A percentile compares a stretch with the other conserved stretches of the same genome.
phyloP scores from a whole-genome alignment of 2,329 filamentous ascomycete species.

The Calonectria henricotiae region DNA sequence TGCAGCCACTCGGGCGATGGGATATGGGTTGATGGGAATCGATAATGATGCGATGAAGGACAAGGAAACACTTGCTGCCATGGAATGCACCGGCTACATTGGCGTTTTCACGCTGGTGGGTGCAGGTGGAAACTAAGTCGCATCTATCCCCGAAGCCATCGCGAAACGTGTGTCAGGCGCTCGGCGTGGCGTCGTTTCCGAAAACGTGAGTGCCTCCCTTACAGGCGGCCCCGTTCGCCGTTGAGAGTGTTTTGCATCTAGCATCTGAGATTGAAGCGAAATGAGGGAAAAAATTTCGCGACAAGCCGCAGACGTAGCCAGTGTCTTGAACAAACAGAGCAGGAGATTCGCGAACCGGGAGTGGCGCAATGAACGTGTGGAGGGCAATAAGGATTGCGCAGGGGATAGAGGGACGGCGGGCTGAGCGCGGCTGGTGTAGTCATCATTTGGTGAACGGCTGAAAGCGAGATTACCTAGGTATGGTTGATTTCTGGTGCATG shows the following conservation, averaged over 20 bases:
- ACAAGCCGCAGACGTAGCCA: constrained; percentile 29
- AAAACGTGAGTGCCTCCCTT: constrained; percentile 18
- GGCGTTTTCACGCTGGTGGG: neutral
- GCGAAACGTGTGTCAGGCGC: constrained; percentile 13
- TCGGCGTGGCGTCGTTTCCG: constrained; percentile 22
- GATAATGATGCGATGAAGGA: neutral
- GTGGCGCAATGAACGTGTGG: constrained; percentile 34
- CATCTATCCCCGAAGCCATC: neutral
- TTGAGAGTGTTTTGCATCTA: constrained; percentile 24
- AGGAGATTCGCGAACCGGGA: constrained; percentile 35
- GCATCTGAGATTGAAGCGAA: neutral
- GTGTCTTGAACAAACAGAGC: constrained; percentile 21
- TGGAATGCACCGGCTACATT: neutral
- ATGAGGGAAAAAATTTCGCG: neutral
- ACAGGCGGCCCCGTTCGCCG: constrained; percentile 32
- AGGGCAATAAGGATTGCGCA: constrained; percentile 10
- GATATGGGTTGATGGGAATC: neutral
- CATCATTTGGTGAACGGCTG: constrained; percentile 14
- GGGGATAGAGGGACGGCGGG: constrained; percentile 14
- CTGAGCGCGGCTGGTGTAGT: neutral
- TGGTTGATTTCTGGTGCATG: neutral
- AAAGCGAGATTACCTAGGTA: constrained; percentile 6
- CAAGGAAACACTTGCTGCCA: neutral
- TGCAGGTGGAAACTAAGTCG: neutral
- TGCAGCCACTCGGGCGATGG: neutral